Percentiles rank a stretch among this genome's conserved stretches.
Evolutionary conservation across 225 moss, liverwort and hornwort genomes (phyloP).

Genomic region (Physcomitrellopsis africana): DNA sequence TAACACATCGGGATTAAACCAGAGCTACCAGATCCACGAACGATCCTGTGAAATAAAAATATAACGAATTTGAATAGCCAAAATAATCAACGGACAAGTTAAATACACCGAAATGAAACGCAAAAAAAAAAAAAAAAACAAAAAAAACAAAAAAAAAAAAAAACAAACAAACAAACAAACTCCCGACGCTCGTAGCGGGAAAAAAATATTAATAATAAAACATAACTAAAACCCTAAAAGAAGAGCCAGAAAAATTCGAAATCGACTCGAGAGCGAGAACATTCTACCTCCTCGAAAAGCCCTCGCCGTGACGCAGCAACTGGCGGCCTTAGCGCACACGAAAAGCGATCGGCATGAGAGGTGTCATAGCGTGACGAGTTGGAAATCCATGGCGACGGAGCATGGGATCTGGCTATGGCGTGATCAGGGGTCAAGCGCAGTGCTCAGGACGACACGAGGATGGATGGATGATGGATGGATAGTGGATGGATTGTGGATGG

Average conservation of each 20-base stretch:
- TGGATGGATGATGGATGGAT: background rate
- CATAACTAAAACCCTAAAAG: conserved; percentile 28
- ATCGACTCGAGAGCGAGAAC: background rate
- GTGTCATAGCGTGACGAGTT: conserved; percentile 30
- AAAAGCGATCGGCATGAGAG: conserved; percentile 11
- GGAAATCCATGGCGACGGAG: conserved; percentile 15
- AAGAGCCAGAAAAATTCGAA: background rate
- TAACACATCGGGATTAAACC: background rate
- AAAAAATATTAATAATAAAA: too few species aligned
- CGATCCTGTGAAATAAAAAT: background rate
- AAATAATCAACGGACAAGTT: too few species aligned
- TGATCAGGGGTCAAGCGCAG: background rate
- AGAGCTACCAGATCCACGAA: background rate
- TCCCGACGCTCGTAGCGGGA: background rate
- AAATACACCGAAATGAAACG: too few species aligned
- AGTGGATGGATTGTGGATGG: background rate
- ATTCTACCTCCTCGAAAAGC: background rate
- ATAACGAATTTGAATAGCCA: too few species aligned
- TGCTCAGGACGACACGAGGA: background rate
- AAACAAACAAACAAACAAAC: background rate
- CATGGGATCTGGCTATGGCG: conserved; percentile 31
- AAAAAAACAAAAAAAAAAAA: too few species aligned
- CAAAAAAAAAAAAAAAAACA: too few species aligned
- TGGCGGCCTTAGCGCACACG: background rate
- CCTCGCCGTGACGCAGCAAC: conserved; percentile 13